Percentiles rank a stretch among this genome's conserved stretches.
Conservation (phyloP, 768 basidiomycete genomes). For the Butyriboletus loyo region DNA sequence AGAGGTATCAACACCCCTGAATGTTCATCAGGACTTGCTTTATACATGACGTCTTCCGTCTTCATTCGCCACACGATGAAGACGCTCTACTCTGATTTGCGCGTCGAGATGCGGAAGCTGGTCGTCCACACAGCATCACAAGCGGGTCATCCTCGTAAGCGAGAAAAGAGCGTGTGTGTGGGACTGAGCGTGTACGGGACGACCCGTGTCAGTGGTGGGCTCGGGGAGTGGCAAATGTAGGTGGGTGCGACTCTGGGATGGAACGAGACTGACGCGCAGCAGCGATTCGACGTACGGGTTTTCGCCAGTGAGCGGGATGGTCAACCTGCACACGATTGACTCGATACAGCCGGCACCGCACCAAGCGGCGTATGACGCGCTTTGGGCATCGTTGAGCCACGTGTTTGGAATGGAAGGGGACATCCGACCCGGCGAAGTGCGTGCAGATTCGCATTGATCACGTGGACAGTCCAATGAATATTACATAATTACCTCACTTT, state of each 20-base stretch:
- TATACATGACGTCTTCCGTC: slow-evolving; percentile 69
- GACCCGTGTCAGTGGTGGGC: slow-evolving; percentile 59
- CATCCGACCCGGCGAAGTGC: slow-evolving; percentile 4
- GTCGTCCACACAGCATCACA: slow-evolving; percentile 21
- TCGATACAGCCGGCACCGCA: slow-evolving; percentile 80
- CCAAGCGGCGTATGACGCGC: slow-evolving; percentile 62
- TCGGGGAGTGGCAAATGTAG: slow-evolving; percentile 72
- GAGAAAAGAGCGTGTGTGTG: slow-evolving; percentile 60
- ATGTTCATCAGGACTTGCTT: slow-evolving; percentile 51
- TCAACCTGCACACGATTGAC: slow-evolving; percentile 63
- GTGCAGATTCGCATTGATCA: slow-evolving; percentile 1
- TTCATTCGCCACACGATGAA: slow-evolving; percentile 73
- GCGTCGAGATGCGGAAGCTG: slow-evolving; percentile 53
- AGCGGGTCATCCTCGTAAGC: slow-evolving; percentile 7
- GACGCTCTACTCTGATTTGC: slow-evolving; percentile 67
- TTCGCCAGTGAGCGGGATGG: slow-evolving; percentile 62
- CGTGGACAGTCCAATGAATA: not conserved
- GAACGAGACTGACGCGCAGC: slow-evolving; percentile 1
- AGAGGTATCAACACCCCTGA: not conserved
- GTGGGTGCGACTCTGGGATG: slow-evolving; percentile 18
- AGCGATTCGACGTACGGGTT: slow-evolving; percentile 75
- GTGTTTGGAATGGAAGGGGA: slow-evolving; percentile 23
- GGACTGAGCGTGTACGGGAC: slow-evolving; percentile 54
- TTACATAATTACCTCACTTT: slow-evolving; percentile 12
- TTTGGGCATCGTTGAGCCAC: slow-evolving; percentile 36